A percentile compares a stretch with the other conserved stretches of the same genome.
These are phyloP conservation scores for Ophidiomyces ophidiicola DNA, from an alignment of 2,329 filamentous ascomycete species.

Conservation along the genomic window DNA sequence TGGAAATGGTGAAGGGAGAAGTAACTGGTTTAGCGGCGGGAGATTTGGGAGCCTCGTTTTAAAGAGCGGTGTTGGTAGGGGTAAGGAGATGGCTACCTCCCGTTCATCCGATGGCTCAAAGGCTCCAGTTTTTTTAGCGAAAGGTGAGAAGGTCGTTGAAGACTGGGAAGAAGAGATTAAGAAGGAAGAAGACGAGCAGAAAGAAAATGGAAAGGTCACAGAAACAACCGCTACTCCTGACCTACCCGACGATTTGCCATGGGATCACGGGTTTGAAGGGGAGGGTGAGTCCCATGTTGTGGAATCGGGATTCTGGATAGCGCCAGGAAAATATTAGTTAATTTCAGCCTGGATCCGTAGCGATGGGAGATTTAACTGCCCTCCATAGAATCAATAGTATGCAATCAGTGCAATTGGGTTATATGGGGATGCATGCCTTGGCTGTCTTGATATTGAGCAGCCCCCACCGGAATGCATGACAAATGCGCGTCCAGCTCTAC, in stretches of 20 bases:
- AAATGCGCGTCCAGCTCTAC: too few relatives aligned
- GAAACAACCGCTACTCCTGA: neutral
- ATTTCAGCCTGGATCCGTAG: too few relatives aligned
- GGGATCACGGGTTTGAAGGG: conserved; percentile 1
- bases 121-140: conserved; percentile 20
- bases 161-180: conserved; percentile 38
- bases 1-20: conserved; percentile 21
- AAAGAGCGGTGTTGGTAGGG: conserved; percentile 15
- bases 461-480: too few relatives aligned
- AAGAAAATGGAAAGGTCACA: neutral
- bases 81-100: conserved; percentile 11
- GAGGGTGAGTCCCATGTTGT: conserved; percentile 1
- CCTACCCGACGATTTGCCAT: neutral
- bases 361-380: too few relatives aligned
- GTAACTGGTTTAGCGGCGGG: neutral
- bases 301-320: neutral
- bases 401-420: too few relatives aligned
- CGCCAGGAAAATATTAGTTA: too few relatives aligned
- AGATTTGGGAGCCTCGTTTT: conserved; percentile 15
- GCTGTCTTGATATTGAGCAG: too few relatives aligned
- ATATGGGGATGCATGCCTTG: too few relatives aligned
- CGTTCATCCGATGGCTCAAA: conserved; percentile 22
- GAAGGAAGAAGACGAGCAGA: conserved; percentile 26
- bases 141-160: conserved; percentile 30
- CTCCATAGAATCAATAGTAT: too few relatives aligned